phyloP scores from a whole-genome alignment of 129 eudicot species.

The Oenanthe sinensis region DNA sequence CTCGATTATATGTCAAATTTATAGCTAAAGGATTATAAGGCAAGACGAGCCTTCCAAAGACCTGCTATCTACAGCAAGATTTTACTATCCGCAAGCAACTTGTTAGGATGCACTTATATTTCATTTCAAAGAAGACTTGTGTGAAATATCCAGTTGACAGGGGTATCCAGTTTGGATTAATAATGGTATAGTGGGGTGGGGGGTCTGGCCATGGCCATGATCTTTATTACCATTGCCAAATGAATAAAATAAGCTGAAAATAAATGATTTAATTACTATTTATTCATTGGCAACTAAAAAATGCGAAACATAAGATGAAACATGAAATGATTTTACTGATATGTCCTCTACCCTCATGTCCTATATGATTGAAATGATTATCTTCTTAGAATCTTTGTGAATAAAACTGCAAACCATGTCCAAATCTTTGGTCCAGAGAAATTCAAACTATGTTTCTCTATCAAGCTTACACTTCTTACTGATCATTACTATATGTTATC shows the following conservation, averaged over 20 bases:
- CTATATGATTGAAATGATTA: not conserved
- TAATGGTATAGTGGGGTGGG: not conserved
- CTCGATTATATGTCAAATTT: too few relatives aligned
- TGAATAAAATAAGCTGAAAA: not conserved
- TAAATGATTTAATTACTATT: not conserved
- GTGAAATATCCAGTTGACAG: too few relatives aligned
- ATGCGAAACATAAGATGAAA: not conserved
- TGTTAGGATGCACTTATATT: too few relatives aligned
- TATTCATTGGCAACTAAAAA: not conserved
- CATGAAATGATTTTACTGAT: too few relatives aligned
- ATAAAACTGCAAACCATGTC: slow-evolving; percentile 3
- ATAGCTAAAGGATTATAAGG: too few relatives aligned
- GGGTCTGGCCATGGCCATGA: not conserved
- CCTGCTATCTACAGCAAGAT: too few relatives aligned
- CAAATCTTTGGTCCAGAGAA: not conserved
- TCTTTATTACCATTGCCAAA: not conserved
- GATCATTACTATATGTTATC: not conserved
- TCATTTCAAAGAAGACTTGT: too few relatives aligned
- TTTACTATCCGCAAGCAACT: too few relatives aligned
- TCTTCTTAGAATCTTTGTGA: not conserved
- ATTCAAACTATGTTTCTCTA: not conserved
- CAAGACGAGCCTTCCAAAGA: too few relatives aligned
- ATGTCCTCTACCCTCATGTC: not conserved
- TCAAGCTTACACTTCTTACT: not conserved
- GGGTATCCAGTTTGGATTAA: too few relatives aligned